Base-by-base conservation (phyloP, 2,329 filamentous ascomycete species). In the Arthrobotrys iridis region DNA sequence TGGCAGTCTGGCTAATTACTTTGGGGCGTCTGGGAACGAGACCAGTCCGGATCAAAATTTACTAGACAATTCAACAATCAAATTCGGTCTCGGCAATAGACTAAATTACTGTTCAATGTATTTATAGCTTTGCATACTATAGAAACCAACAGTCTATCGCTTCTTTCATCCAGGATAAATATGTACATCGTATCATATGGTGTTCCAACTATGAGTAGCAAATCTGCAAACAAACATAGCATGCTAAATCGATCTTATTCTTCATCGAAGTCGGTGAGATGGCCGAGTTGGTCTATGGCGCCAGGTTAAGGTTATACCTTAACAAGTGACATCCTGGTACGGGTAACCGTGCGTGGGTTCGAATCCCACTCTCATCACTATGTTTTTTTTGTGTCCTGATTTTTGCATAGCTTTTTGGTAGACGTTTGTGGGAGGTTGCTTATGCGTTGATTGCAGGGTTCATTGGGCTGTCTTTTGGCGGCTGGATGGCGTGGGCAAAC, bases 281-380 rank as follows among this genome's bases (percentile, higher is more conserved):
- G 77, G 77, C 77, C 77, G 77, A 79, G 78, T 76, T 78, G 78
- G 77, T 78, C 72, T 78, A 79, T 78, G 78, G 78, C 78, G 78
- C 76, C 74, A 79, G 77, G 77, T 78, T 79, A 79, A 79, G 78
- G 78, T 77, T 50, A 72, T 67, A 77, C 76, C 77, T 79, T 77
- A 76, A 62, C 62, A 71, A 78, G 70, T 45, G 52, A 77, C 72
- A 73, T 77, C 75, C 77, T 78, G 75, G 77, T 78, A 73, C 71
- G 67, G 74, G 76, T 58, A 77, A 77, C 74, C 66, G 74, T 76
- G 72, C 77, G 77, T 78, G 78, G 78, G 78, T 79, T 79, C 78
- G 78, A 79, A 78, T 79, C 78, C 78, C 78, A 78, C 78, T 79
- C 77, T 79, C 66, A 76, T 79, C 78, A 79, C 30, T 41, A 68